Evolutionary conservation across 164 flowering plant species (phyloP).

Genomic region (Chimonanthus praecox): DNA sequence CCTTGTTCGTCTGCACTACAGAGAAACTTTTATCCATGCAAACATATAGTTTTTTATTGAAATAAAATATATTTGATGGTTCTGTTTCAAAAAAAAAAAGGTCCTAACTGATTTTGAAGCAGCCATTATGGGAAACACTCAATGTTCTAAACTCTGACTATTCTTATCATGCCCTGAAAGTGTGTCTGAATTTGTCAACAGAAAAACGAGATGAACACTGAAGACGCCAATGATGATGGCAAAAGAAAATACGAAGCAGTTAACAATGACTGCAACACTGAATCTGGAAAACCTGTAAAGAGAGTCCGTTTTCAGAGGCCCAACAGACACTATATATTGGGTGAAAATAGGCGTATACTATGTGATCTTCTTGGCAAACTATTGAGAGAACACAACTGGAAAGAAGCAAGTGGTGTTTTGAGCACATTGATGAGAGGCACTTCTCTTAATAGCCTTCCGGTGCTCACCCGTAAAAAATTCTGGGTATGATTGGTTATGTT

Average conservation of each 20-base stretch:
- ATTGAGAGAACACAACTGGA: conserved; percentile 47
- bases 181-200: too few relatives aligned
- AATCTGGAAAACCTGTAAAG: conserved; percentile 11
- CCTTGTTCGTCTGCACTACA: too few relatives aligned
- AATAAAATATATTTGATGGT: too few relatives aligned
- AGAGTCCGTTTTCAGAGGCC: conserved; percentile 29
- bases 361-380: conserved; percentile 31
- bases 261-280: background rate
- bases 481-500: conserved; percentile 31
- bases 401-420: conserved; percentile 55
- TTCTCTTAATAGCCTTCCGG: conserved; percentile 23
- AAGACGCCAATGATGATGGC: background rate
- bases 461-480: conserved; percentile 40
- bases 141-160: too few relatives aligned
- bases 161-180: too few relatives aligned
- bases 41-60: too few relatives aligned
- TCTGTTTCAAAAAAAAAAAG: too few relatives aligned
- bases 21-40: too few relatives aligned
- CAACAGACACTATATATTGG: conserved; percentile 22
- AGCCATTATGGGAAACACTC: too few relatives aligned
- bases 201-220: background rate
- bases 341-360: conserved; percentile 31
- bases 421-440: conserved; percentile 50
- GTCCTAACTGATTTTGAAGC: too few relatives aligned
- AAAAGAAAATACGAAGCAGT: conserved; percentile 4